Conservation (phyloP, 306 rosid genomes). For the Cyclanthera cordifolia region DNA sequence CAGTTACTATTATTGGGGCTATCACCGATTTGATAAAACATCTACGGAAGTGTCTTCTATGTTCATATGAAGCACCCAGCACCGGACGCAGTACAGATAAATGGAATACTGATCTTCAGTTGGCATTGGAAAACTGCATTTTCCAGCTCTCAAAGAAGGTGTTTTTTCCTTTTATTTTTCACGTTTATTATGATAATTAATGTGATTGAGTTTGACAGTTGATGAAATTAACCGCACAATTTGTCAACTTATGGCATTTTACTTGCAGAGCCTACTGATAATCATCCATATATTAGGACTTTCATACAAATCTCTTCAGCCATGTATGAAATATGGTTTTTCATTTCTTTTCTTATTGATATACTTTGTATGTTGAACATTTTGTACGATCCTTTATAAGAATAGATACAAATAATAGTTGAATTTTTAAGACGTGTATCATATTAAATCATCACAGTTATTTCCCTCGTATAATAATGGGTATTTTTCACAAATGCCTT, state of each 20-base stretch:
- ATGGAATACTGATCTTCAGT: slow-evolving; percentile 44
- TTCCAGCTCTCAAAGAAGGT: slow-evolving; percentile 65
- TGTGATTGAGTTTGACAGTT: slow-evolving; percentile 11
- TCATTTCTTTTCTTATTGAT: not conserved
- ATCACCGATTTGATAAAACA: slow-evolving; percentile 68
- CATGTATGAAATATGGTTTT: not conserved
- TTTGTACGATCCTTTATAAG: not conserved
- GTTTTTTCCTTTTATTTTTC: slow-evolving; percentile 6
- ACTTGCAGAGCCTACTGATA: not conserved
- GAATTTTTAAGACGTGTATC: not conserved
- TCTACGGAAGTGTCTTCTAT: slow-evolving; percentile 65
- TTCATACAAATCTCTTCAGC: not conserved
- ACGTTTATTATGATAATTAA: slow-evolving; percentile 8
- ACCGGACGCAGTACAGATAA: slow-evolving; percentile 30
- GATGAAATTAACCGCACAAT: not conserved
- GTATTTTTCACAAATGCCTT: not conserved
- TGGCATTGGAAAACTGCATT: slow-evolving; percentile 64
- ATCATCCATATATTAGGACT: not conserved
- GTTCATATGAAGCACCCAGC: slow-evolving; percentile 42
- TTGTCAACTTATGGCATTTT: not conserved
- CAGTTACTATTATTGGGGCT: slow-evolving; percentile 58
- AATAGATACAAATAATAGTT: not conserved
- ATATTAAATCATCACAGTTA: not conserved
- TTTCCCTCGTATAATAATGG: not conserved
- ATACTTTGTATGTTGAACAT: not conserved